Base-by-base conservation (phyloP, 2,329 filamentous ascomycete genomes). In the Aspergillus sp. region DNA sequence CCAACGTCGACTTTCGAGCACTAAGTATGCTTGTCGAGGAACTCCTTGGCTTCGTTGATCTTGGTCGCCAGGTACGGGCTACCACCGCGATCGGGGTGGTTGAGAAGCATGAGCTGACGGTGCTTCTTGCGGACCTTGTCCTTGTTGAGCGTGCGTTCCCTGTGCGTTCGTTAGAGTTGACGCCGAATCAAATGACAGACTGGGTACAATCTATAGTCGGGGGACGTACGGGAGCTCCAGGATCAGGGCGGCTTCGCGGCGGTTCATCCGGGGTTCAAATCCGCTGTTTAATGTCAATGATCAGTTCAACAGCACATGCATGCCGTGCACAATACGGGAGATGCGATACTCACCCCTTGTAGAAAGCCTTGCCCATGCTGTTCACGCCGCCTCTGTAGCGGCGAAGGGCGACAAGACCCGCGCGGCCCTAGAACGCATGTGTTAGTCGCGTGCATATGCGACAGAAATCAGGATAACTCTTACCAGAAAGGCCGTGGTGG, bases 1-100 rank as follows among this genome's bases (percentile, higher is more conserved):
- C n/a, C n/a, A n/a, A n/a, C n/a, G n/a, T n/a, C n/a, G n/a, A n/a
- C n/a, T n/a, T n/a, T n/a, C n/a, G n/a, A n/a, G n/a, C n/a, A n/a
- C n/a, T n/a, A 73, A 21, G 54, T 55, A 49, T 77, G 79, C 75
- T 96, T 97, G 71, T 99, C 94, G 61, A 99, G 71, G 58, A 97
- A 84, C 71, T 97, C 93, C 75, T 99, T 99, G 36, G 94, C 94
- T 74, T 99, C 94, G 76, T 99, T 99, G 70, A 99, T 88, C 75
- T 99, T 99, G 49, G 92, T 97, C 13, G 94, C 94, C 42, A 99
- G 78, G 71, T 97, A 99, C 6, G 94, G 94, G 69, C 91, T 97
- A 36, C 94, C 94, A 60, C 94, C 94, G 69, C 94, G 88, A 80
- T 99, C 94, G 58, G 94, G 94, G 74, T 99, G 94, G 80, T 99